phyloP scores from a whole-genome alignment of 768 basidiomycete genomes.

The Psilocybe cyanescens region DNA sequence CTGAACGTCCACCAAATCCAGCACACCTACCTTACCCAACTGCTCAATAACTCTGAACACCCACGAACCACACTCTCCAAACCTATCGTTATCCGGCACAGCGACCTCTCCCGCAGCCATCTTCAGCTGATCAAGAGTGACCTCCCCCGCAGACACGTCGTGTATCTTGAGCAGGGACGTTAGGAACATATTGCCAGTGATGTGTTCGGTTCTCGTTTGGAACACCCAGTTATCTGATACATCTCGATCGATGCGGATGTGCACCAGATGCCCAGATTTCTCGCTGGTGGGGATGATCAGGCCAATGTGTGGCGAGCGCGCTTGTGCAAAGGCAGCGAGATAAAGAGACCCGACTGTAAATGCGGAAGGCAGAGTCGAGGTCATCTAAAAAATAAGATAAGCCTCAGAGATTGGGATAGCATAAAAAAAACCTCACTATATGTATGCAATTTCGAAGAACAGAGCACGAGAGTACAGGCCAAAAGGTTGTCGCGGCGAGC shows the following conservation, averaged over 20 bases:
- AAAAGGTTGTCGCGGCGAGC: too few species aligned
- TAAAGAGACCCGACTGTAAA: background rate
- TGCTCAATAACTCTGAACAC: background rate
- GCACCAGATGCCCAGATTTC: background rate
- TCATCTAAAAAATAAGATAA: too few species aligned
- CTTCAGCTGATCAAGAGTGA: background rate
- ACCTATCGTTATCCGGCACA: background rate
- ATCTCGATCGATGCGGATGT: background rate
- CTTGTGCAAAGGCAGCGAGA: background rate
- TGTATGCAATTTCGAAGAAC: too few species aligned
- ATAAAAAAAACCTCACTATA: too few species aligned
- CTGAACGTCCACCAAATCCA: background rate
- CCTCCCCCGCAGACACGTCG: background rate
- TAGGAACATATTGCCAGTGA: background rate
- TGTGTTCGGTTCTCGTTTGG: background rate
- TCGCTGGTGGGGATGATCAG: background rate
- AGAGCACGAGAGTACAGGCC: too few species aligned
- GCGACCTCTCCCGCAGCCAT: background rate
- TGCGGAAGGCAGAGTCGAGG: too few species aligned
- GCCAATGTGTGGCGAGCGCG: background rate
- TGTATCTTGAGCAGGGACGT: conserved; percentile 2
- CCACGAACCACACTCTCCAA: background rate
- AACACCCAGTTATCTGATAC: background rate
- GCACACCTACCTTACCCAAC: background rate
- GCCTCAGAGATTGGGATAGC: too few species aligned